Conservation (phyloP, 2,329 filamentous ascomycete species). For the Cryphonectria carpinicola region DNA sequence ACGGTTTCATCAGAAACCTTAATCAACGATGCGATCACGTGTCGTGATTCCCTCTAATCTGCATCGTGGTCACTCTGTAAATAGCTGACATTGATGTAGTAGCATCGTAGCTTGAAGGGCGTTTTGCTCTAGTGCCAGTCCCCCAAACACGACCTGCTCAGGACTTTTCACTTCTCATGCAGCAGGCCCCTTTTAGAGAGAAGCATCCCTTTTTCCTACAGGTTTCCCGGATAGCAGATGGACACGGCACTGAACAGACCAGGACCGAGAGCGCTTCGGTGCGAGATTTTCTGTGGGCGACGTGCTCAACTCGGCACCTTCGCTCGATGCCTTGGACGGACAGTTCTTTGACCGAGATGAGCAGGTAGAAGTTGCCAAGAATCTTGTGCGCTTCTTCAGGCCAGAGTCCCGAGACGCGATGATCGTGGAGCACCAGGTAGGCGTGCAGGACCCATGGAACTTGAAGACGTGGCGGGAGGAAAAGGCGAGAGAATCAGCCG, state of each 20-base stretch:
- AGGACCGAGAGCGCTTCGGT: conserved; percentile 33
- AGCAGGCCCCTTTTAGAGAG: not conserved
- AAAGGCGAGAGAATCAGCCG: conserved; percentile 17
- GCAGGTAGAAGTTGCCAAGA: conserved; percentile 34
- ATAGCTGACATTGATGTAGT: not conserved
- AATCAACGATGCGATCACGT: not conserved
- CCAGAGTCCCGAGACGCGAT: conserved; percentile 30
- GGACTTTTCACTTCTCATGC: not conserved
- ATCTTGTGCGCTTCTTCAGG: conserved; percentile 35
- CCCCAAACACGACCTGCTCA: not conserved
- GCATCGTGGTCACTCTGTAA: not conserved
- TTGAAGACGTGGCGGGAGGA: conserved; percentile 21
- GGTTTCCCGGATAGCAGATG: too few relatives aligned
- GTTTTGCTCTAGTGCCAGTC: not conserved
- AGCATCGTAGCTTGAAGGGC: not conserved
- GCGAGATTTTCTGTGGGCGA: conserved; percentile 34
- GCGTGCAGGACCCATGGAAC: conserved; percentile 32
- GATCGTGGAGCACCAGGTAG: conserved; percentile 37
- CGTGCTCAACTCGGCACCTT: conserved; percentile 32
- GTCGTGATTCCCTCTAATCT: not conserved
- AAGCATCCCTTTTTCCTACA: not conserved
- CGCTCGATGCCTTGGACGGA: conserved; percentile 32
- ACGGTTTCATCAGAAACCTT: not conserved
- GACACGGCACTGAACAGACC: not conserved
- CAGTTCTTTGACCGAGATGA: conserved; percentile 36